These are phyloP conservation scores for Lecanoromycetidae sp. DNA, from an alignment of 2,329 filamentous ascomycete genomes.

Conservation along the genomic window DNA sequence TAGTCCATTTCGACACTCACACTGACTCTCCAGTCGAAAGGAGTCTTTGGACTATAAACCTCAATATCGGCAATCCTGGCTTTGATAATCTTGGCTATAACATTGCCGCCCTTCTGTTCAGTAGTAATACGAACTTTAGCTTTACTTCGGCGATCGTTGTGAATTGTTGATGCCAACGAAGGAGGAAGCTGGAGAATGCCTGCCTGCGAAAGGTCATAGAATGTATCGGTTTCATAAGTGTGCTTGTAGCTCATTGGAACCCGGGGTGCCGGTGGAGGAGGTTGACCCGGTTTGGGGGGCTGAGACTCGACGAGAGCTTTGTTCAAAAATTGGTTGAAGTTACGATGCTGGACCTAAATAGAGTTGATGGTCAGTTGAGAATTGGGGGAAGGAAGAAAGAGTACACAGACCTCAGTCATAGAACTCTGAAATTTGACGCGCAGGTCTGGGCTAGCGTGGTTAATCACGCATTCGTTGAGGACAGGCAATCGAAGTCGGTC, in stretches of 20 bases:
- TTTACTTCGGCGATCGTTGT: conserved; percentile 42
- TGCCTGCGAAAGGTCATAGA: conserved; percentile 59
- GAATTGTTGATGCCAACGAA: conserved; percentile 42
- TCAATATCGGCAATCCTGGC: conserved; percentile 79
- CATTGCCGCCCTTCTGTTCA: conserved; percentile 57
- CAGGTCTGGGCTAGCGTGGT: conserved; percentile 38
- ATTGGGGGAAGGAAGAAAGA: neutral
- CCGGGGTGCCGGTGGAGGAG: conserved; percentile 31
- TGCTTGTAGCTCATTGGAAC: conserved; percentile 69
- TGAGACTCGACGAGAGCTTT: conserved; percentile 46
- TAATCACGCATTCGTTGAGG: conserved; percentile 57
- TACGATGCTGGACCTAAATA: conserved; percentile 60
- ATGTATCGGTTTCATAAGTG: conserved; percentile 68
- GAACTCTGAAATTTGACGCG: conserved; percentile 66
- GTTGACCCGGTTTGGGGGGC: conserved; percentile 35
- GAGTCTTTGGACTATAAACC: conserved; percentile 62
- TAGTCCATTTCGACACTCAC: conserved; percentile 90
- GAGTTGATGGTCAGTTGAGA: neutral
- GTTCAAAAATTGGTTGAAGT: conserved; percentile 78
- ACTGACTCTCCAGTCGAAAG: conserved; percentile 84
- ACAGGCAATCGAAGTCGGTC: conserved; percentile 57
- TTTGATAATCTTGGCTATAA: conserved; percentile 81
- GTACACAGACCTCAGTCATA: conserved; percentile 68
- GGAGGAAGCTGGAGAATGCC: conserved; percentile 51
- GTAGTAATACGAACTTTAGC: conserved; percentile 62